A percentile compares a stretch with the other conserved stretches of the same genome.
These are phyloP conservation scores for Pyrus hybrid DNA, from an alignment of 331 rosid species.

Conservation along the genomic window DNA sequence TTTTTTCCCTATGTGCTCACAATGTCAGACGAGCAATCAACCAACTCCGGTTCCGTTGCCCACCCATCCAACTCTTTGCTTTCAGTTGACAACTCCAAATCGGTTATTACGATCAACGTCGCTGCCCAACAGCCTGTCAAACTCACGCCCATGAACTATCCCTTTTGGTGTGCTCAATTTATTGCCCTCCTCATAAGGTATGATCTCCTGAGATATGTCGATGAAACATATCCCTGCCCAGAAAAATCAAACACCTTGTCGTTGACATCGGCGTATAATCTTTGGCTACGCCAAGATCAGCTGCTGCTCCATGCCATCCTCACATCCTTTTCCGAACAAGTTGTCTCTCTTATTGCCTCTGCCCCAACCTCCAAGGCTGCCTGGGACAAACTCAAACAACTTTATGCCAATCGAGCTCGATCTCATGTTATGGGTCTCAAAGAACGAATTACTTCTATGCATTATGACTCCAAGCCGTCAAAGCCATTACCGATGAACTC, in stretches of 20 bases:
- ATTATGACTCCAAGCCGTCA: not conserved
- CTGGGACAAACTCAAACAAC: not conserved
- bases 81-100: not conserved
- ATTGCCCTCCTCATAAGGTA: not conserved
- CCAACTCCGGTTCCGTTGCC: too few species aligned
- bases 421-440: not conserved
- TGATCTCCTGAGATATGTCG: not conserved
- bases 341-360: not conserved
- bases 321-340: not conserved
- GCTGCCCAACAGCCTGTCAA: not conserved
- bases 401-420: not conserved
- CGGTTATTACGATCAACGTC: not conserved
- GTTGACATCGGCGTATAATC: not conserved
- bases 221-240: not conserved
- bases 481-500: not conserved
- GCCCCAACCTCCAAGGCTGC: not conserved
- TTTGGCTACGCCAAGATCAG: not conserved
- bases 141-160: not conserved
- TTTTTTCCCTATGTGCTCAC: too few species aligned
- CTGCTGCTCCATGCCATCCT: not conserved
- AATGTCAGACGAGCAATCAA: too few species aligned
- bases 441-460: not conserved
- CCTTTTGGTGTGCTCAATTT: not conserved
- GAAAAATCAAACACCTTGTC: not conserved
- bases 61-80: too few species aligned